Conservation (phyloP, 129 eudicot species). For the Flaveria ramosissima region DNA sequence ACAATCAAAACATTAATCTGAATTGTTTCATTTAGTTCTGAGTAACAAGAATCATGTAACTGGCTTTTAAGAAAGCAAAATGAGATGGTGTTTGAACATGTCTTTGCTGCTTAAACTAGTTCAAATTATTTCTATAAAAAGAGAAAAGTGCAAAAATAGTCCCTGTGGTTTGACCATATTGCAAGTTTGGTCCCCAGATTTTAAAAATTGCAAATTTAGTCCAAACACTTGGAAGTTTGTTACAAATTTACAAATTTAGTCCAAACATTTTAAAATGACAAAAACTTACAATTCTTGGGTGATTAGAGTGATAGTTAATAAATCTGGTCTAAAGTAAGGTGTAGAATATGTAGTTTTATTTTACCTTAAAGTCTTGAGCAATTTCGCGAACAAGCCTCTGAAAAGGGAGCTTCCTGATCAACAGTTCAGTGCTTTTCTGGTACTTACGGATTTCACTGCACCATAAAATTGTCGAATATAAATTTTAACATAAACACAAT, state of each 20-base stretch:
- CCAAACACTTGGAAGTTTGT: no score
- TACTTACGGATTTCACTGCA: slow-evolving; percentile 23
- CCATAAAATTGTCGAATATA: background rate
- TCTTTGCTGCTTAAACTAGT: no score
- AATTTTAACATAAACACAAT: background rate
- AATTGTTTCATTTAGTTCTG: background rate
- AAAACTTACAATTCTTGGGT: no score
- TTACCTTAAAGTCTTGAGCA: slow-evolving; percentile 14
- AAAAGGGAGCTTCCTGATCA: slow-evolving; percentile 21
- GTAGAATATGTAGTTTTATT: background rate
- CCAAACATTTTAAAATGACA: no score
- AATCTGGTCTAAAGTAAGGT: no score
- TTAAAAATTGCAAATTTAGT: no score
- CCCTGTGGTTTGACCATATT: no score
- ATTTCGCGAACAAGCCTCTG: slow-evolving; percentile 22
- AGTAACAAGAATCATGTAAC: background rate
- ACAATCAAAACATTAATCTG: background rate
- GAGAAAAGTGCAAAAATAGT: no score
- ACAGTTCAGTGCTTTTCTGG: slow-evolving; percentile 17
- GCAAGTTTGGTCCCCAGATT: no score
- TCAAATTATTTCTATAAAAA: no score
- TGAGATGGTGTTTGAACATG: background rate
- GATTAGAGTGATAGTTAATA: no score
- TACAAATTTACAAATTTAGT: no score
- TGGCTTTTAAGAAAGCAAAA: background rate